Percentiles rank a stretch among this genome's conserved stretches.
Evolutionary conservation across 2,329 filamentous ascomycete species (phyloP).

Genomic region (Coniochaeta sp.): DNA sequence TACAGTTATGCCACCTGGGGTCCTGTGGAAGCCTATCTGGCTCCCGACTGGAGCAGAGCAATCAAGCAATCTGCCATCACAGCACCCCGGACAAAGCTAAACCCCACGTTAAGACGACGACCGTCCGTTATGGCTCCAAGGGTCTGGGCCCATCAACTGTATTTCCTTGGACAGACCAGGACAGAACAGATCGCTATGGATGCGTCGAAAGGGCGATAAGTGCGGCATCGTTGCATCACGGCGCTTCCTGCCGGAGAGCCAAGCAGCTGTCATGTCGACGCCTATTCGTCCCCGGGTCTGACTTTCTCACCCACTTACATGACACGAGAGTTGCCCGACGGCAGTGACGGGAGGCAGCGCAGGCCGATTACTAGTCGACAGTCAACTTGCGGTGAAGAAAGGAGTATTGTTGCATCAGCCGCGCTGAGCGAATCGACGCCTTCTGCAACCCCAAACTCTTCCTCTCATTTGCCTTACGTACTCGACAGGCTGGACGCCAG

Average conservation of each 20-base stretch:
- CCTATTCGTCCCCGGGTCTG: not conserved
- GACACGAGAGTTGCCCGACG: not conserved
- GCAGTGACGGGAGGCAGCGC: conserved; percentile 1
- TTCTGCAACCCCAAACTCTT: not conserved
- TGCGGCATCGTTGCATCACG: not conserved
- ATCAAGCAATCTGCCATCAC: not conserved
- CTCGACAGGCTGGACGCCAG: not conserved
- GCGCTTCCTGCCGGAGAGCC: not conserved
- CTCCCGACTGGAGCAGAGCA: not conserved
- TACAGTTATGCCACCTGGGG: not conserved
- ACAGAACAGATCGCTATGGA: not conserved
- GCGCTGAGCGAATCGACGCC: not conserved
- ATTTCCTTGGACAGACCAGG: too few species aligned
- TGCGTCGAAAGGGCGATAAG: not conserved
- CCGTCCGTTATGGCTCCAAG: not conserved
- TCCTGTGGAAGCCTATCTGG: not conserved
- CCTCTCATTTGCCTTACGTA: conserved; percentile 1
- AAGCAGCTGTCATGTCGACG: not conserved
- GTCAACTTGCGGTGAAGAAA: not conserved
- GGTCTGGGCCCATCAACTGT: not conserved
- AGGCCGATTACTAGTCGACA: not conserved
- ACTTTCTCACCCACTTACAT: not conserved
- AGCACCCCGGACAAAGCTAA: not conserved
- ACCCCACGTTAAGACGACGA: not conserved
- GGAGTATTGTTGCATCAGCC: too few species aligned